Percentiles rank a stretch among this genome's conserved stretches.
These are phyloP conservation scores for Tuber calosporum DNA, from an alignment of 495 filamentous ascomycete genomes.

Conservation along the genomic window DNA sequence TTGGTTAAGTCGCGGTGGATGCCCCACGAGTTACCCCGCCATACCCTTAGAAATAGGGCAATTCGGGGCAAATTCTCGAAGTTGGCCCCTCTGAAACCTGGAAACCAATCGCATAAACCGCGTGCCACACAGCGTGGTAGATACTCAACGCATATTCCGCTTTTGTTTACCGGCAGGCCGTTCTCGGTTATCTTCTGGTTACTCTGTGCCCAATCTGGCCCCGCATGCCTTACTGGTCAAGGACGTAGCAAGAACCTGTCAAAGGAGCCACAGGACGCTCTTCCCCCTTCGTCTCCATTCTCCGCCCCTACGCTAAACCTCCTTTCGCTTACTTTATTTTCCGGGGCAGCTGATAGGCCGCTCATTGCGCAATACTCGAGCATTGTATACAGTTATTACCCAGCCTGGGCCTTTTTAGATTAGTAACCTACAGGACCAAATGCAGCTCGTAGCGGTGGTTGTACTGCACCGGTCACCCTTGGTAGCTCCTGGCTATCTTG, in stretches of 20 bases:
- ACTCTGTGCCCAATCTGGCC: background rate
- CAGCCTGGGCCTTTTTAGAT: background rate
- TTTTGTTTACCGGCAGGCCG: background rate
- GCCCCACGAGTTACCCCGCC: background rate
- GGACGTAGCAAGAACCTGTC: background rate
- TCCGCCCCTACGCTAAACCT: background rate
- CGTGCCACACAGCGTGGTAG: background rate
- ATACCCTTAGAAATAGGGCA: background rate
- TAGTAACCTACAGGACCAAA: background rate
- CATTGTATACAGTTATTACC: background rate
- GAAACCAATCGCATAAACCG: background rate
- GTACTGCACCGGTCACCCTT: background rate
- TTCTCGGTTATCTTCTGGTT: background rate
- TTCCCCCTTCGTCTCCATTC: slow-evolving; percentile 1
- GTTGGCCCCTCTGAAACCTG: background rate
- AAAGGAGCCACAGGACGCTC: background rate
- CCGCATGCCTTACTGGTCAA: background rate
- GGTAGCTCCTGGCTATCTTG: background rate
- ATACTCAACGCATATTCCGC: background rate
- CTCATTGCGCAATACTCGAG: background rate
- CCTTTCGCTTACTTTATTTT: background rate
- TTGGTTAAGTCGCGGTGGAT: background rate
- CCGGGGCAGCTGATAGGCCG: background rate
- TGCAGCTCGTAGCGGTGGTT: background rate
- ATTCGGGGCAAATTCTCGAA: background rate